Percentiles rank a stretch among this genome's conserved stretches.
These are phyloP conservation scores for Neoboletus magnificus DNA, from an alignment of 768 basidiomycete species.

Conservation along the genomic window DNA sequence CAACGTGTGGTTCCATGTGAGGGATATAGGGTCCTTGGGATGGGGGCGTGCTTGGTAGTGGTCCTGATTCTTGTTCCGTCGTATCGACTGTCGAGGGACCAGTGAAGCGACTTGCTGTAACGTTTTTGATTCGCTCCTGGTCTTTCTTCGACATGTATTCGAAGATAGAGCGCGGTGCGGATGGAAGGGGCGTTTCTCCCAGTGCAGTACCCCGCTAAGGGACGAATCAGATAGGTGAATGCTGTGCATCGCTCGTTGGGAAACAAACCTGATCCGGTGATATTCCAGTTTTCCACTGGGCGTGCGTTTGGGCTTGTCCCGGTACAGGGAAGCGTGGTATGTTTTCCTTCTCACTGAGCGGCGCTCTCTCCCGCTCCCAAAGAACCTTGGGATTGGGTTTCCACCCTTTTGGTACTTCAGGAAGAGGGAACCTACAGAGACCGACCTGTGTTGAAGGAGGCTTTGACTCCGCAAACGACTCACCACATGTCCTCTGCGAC, in stretches of 20 bases:
- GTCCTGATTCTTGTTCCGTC: conserved; percentile 20
- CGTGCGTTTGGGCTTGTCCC: conserved; percentile 34
- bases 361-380: conserved; percentile 52
- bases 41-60: conserved; percentile 15
- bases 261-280: conserved; percentile 69
- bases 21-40: conserved; percentile 45
- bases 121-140: conserved; percentile 73
- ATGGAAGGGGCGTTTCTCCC: conserved; percentile 73
- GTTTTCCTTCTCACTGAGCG: conserved; percentile 46
- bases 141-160: conserved; percentile 94
- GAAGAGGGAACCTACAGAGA: conserved; percentile 69
- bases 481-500: conserved; percentile 71
- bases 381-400: conserved; percentile 77
- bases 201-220: conserved; percentile 74
- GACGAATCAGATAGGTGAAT: conserved; percentile 4
- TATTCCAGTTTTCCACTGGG: conserved; percentile 55
- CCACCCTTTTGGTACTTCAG: conserved; percentile 83
- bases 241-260: neutral
- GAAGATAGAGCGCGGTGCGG: conserved; percentile 80
- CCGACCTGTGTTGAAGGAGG: conserved; percentile 15
- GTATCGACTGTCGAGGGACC: conserved; percentile 29
- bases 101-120: conserved; percentile 36
- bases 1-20: conserved; percentile 69
- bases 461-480: conserved; percentile 22
- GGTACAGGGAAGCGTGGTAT: conserved; percentile 17